Base-by-base conservation (phyloP, 2,329 filamentous ascomycete species). In the Clonostachys rosea region DNA sequence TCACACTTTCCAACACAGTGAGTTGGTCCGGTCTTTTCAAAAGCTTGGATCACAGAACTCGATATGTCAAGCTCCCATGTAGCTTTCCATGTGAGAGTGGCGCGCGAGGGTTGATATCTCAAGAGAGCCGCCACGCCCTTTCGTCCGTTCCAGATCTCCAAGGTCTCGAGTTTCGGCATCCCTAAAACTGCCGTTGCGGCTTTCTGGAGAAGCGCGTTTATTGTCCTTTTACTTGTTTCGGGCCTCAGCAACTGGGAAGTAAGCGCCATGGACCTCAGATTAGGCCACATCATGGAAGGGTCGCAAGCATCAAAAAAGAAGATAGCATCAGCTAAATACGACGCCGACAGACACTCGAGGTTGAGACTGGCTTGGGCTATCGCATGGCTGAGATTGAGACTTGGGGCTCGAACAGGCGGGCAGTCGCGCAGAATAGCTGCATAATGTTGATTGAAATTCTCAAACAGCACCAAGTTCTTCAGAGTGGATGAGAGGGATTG, bases 81-180 rank as follows among this genome's bases (percentile, higher is more conserved):
- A 13, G 47, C 48, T 48, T 50, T 47, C 43, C 49, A 52, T 11
- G 44, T 54, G 17, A 56, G 50, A 33, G 40, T 42, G 36, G 50
- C 49, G 9, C 49, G 40, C 14, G 37, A 18, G 24, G 14, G 46
- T 33, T 53, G 44, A 46, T 55, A 60, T 24, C 50, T 49, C 12
- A 61, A 61, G 20, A 61, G 50, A 46, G 51, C 50, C 4, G 55
- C 56, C 43, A 59, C 11, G 2, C 53, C 52, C 40, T 44, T 20
- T 49, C 47, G 43, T 13, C 60, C 60, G 47, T 65, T 64, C 63
- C 60, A 66, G 40, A 66, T 53, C 43, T 65, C 59, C 57, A 65
- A 56, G 34, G 50, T 59, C 44, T 58, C 34, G 20, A 63, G 55
- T n/a, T 52, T 52, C 16, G 61, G 59, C 62, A 66, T 66, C 39